Percentiles rank a stretch among this genome's conserved stretches.
phyloP scores from a whole-genome alignment of 257 asterid genomes.

The Henckelia pumila region DNA sequence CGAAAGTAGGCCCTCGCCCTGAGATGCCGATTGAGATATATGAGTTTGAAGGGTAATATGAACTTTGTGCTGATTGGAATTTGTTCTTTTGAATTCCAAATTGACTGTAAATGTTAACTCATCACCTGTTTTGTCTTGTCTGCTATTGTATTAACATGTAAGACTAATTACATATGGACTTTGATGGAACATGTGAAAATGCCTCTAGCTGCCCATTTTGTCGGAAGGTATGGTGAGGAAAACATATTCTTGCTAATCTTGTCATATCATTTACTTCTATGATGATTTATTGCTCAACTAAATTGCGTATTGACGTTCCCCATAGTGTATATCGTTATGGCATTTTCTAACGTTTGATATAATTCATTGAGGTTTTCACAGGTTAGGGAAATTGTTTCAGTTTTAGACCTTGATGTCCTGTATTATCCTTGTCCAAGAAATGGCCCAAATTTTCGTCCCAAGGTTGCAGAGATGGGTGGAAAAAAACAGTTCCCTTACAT shows the following conservation, averaged over 20 bases:
- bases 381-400: conserved; percentile 87
- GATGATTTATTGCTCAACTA: not conserved
- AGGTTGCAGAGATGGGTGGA: conserved; percentile 36
- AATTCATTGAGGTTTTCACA: conserved; percentile 26
- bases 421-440: conserved; percentile 93
- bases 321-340: not conserved
- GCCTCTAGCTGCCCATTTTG: conserved; percentile 92
- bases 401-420: conserved; percentile 86
- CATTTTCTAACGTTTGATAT: conserved; percentile 17
- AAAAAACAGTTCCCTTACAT: conserved; percentile 81
- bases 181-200: conserved; percentile 40
- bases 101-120: not conserved
- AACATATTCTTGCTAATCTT: not conserved
- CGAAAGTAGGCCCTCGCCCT: conserved; percentile 88
- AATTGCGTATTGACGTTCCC: not conserved
- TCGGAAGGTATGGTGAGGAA: conserved; percentile 60
- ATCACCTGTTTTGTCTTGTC: conserved; percentile 6
- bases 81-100: not conserved
- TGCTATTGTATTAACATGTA: conserved; percentile 17
- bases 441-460: conserved; percentile 87
- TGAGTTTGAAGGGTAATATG: conserved; percentile 70
- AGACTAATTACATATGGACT: conserved; percentile 34
- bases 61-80: conserved; percentile 3
- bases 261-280: not conserved
- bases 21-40: conserved; percentile 90